Percentiles rank a stretch among this genome's conserved stretches.
phyloP scores from a whole-genome alignment of 2,329 filamentous ascomycete species.

The Fusarium euwallaceae region DNA sequence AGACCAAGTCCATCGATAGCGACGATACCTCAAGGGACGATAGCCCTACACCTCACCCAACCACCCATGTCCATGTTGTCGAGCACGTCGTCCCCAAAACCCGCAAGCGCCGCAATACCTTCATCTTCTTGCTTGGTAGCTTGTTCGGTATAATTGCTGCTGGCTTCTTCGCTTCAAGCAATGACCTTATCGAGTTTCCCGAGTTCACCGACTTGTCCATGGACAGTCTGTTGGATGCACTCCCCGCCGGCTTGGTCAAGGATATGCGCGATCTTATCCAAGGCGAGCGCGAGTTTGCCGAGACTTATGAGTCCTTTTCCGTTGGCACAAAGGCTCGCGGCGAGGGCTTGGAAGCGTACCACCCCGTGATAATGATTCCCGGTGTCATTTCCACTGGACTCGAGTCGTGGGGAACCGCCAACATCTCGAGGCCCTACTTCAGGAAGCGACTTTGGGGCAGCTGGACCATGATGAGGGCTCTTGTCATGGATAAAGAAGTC shows the following conservation, averaged over 20 bases:
- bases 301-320: slow-evolving; percentile 93
- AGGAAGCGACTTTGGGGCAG: slow-evolving; percentile 95
- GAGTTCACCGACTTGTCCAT: slow-evolving; percentile 81
- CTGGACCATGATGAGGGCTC: slow-evolving; percentile 98
- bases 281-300: slow-evolving; percentile 83
- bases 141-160: slow-evolving; percentile 92
- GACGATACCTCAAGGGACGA: slow-evolving; percentile 46
- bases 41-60: slow-evolving; percentile 42
- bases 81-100: slow-evolving; percentile 60
- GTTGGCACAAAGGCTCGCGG: slow-evolving; percentile 86
- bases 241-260: slow-evolving; percentile 86
- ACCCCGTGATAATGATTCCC: slow-evolving; percentile 96
- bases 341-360: slow-evolving; percentile 84
- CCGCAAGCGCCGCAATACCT: slow-evolving; percentile 80
- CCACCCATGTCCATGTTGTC: slow-evolving; percentile 58
- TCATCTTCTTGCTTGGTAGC: slow-evolving; percentile 89
- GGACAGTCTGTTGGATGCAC: slow-evolving; percentile 86
- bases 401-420: slow-evolving; percentile 95
- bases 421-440: slow-evolving; percentile 89
- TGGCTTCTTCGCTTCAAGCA: slow-evolving; percentile 89
- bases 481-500: slow-evolving; percentile 90
- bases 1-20: slow-evolving; percentile 38
- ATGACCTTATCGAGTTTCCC: slow-evolving; percentile 87
- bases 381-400: slow-evolving; percentile 97
- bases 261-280: slow-evolving; percentile 90